phyloP scores from a whole-genome alignment of 1,139 yeast species.

The Magnusiomyces ingens region DNA sequence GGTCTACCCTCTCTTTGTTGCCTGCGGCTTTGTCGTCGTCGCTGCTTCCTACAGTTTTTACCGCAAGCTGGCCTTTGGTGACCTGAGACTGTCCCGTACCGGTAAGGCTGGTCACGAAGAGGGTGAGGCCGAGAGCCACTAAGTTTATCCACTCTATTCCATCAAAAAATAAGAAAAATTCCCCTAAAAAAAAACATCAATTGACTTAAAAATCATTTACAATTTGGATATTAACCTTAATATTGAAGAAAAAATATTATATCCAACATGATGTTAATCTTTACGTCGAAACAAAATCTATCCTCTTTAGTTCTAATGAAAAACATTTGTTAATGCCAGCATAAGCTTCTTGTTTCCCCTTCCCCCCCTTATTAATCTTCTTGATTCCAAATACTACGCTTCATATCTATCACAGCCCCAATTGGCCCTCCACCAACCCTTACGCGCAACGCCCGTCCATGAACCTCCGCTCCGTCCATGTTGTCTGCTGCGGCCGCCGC shows the following conservation, averaged over 20 bases:
- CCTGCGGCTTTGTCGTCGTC: constrained; percentile 28
- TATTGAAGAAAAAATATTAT: too few species aligned
- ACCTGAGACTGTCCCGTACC: constrained; percentile 24
- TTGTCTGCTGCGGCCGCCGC: constrained; percentile 35
- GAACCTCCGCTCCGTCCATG: constrained; percentile 31
- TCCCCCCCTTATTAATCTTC: background rate
- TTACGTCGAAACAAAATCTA: too few species aligned
- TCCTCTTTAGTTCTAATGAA: too few species aligned
- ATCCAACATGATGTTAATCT: too few species aligned
- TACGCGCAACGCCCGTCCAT: constrained; percentile 28
- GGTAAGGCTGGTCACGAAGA: constrained; percentile 8
- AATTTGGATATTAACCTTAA: too few species aligned
- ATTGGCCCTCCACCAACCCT: constrained; percentile 11
- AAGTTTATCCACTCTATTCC: too few species aligned
- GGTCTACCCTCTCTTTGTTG: constrained; percentile 29
- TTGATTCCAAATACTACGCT: background rate
- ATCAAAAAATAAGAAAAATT: too few species aligned
- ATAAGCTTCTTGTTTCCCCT: background rate
- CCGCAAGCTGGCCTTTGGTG: constrained; percentile 26
- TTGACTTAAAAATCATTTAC: too few species aligned
- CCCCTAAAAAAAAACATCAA: too few species aligned
- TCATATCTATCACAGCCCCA: background rate
- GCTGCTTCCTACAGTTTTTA: constrained; percentile 25
- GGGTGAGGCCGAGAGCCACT: too few species aligned
- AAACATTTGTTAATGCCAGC: too few species aligned